These are phyloP conservation scores for Ceratocystis huliohia DNA, from an alignment of 2,329 filamentous ascomycete genomes.

Conservation along the genomic window DNA sequence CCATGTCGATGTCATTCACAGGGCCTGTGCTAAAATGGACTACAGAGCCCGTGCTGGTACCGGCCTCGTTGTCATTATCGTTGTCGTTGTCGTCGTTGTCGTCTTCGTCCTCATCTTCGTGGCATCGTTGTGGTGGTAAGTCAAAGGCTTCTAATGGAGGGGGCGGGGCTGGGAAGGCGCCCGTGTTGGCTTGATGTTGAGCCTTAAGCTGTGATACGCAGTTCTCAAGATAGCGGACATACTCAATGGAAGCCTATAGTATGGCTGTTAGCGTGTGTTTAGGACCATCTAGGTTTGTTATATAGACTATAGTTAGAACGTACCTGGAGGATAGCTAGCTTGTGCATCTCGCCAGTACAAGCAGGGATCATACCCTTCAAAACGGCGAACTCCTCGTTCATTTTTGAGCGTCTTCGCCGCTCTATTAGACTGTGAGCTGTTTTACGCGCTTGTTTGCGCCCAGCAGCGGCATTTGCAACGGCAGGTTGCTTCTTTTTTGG, in stretches of 20 bases:
- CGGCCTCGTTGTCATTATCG: conserved; percentile 45
- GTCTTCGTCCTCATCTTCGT: conserved; percentile 30
- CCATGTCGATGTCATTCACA: conserved; percentile 35
- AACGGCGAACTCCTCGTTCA: conserved; percentile 95
- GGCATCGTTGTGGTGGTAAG: neutral
- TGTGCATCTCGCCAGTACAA: conserved; percentile 96
- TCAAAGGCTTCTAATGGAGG: conserved; percentile 12
- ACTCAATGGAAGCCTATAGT: conserved; percentile 79
- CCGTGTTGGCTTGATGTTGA: conserved; percentile 32
- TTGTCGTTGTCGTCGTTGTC: conserved; percentile 38
- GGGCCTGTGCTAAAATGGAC: conserved; percentile 37
- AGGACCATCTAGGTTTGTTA: neutral
- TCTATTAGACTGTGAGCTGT: conserved; percentile 95
- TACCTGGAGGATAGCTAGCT: conserved; percentile 87
- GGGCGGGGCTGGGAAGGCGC: conserved; percentile 15
- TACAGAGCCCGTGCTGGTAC: conserved; percentile 30
- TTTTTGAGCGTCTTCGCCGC: conserved; percentile 77
- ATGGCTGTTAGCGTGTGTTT: neutral
- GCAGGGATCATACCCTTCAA: conserved; percentile 93
- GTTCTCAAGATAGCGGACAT: conserved; percentile 83
- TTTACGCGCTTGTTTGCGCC: conserved; percentile 89
- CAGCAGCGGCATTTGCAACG: conserved; percentile 60
- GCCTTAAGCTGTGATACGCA: conserved; percentile 71
- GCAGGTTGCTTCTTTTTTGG: conserved; percentile 67
- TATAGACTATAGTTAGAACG: conserved; percentile 23